phyloP scores from a whole-genome alignment of 495 filamentous ascomycete genomes.

The Penicillium parvum region DNA sequence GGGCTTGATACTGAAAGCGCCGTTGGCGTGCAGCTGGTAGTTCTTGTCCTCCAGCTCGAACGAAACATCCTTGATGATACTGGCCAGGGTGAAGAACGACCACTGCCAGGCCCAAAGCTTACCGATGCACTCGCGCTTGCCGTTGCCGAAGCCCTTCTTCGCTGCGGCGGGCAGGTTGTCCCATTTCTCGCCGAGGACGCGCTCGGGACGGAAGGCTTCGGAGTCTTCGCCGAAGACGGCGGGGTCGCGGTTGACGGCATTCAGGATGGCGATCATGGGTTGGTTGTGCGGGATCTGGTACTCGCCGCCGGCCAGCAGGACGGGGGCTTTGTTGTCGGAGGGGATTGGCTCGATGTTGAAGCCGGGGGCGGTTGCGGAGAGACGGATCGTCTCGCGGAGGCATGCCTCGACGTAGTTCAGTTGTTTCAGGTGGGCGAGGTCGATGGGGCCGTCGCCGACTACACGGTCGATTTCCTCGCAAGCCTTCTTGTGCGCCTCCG shows the following conservation, averaged over 20 bases:
- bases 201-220: constrained; percentile 59
- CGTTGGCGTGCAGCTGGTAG: constrained; percentile 37
- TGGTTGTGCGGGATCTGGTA: constrained; percentile 22
- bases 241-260: constrained; percentile 65
- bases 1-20: constrained; percentile 37
- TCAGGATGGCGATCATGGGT: constrained; percentile 39
- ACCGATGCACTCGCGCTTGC: constrained; percentile 63
- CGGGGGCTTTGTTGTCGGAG: constrained; percentile 43
- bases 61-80: constrained; percentile 39
- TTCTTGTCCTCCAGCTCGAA: constrained; percentile 41
- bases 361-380: constrained; percentile 60
- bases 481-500: constrained; percentile 29
- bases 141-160: constrained; percentile 70
- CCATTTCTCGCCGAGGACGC: constrained; percentile 65
- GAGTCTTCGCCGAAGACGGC: constrained; percentile 58
- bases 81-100: constrained; percentile 37
- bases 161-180: constrained; percentile 52
- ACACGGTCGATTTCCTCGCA: constrained; percentile 42
- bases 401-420: constrained; percentile 62
- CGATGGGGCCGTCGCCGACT: constrained; percentile 28
- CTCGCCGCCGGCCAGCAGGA: constrained; percentile 56
- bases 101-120: constrained; percentile 63
- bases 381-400: constrained; percentile 68
- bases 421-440: constrained; percentile 56
- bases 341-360: constrained; percentile 55